Percentiles rank a stretch among this genome's conserved stretches.
Evolutionary conservation across 177 flowering plant species (phyloP).

Genomic region (Vitis hybrid): DNA sequence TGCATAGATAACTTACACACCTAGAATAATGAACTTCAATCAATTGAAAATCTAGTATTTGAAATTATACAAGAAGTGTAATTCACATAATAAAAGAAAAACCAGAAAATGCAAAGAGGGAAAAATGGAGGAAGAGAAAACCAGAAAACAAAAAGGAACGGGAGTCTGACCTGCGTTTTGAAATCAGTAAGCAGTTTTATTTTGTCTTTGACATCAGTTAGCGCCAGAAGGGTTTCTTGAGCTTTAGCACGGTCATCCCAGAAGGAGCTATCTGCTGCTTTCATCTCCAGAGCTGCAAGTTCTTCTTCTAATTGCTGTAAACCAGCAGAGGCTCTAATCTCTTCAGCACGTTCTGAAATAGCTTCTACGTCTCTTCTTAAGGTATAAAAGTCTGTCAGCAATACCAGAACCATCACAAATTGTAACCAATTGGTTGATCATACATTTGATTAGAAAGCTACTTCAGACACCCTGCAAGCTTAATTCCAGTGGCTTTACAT

Average conservation of each 20-base stretch:
- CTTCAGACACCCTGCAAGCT: background rate
- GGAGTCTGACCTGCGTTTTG: conserved; percentile 61
- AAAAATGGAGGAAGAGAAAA: background rate
- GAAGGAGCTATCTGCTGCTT: conserved; percentile 70
- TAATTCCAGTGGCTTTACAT: background rate
- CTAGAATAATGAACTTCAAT: too few species aligned
- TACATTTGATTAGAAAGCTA: background rate
- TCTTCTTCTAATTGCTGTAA: conserved; percentile 66
- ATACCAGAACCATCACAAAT: background rate
- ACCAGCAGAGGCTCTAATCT: conserved; percentile 70
- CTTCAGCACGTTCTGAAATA: conserved; percentile 65
- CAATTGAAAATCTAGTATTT: too few species aligned
- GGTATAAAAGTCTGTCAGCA: conserved; percentile 74
- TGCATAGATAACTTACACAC: too few species aligned
- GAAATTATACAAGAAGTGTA: background rate
- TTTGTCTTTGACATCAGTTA: conserved; percentile 86
- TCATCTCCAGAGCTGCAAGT: conserved; percentile 55
- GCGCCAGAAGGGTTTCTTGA: conserved; percentile 71
- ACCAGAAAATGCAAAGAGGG: background rate
- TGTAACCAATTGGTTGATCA: background rate
- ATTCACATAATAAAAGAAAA: background rate
- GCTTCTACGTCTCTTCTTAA: conserved; percentile 83
- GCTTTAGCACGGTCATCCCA: conserved; percentile 94
- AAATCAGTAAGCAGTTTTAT: conserved; percentile 70
- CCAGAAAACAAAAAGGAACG: background rate